Evolutionary conservation across 1,284 basidiomycete genomes (phyloP).

Genomic region (Leccinum variabile): DNA sequence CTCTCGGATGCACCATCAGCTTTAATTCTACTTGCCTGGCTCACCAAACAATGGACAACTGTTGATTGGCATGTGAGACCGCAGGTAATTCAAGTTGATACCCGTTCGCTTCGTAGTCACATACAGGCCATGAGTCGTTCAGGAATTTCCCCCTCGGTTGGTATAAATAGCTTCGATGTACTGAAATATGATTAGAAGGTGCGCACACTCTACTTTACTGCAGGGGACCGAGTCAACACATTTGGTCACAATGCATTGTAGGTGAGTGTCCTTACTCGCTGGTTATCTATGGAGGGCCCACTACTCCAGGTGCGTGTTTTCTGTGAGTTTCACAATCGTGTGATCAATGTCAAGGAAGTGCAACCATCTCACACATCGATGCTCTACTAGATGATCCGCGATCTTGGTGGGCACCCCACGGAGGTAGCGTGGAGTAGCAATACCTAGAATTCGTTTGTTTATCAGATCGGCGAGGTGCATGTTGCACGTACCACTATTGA

Average conservation of each 20-base stretch:
- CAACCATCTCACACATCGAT: not conserved
- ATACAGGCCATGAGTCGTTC: not conserved
- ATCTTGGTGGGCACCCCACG: not conserved
- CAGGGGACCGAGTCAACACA: not conserved
- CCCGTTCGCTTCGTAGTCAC: too few species aligned
- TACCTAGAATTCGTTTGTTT: not conserved
- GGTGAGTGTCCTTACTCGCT: too few species aligned
- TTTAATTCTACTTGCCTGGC: not conserved
- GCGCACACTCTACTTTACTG: not conserved
- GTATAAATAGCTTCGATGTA: too few species aligned
- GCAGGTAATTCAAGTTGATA: not conserved
- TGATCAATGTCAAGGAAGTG: not conserved
- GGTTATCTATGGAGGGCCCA: not conserved
- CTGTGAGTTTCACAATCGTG: not conserved
- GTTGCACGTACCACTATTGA: not conserved
- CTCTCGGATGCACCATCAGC: not conserved
- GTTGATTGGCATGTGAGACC: not conserved
- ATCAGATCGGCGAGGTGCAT: not conserved
- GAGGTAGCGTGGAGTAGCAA: not conserved
- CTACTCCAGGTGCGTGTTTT: not conserved
- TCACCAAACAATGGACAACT: not conserved
- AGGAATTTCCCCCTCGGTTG: not conserved
- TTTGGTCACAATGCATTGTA: too few species aligned
- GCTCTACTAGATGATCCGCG: not conserved
- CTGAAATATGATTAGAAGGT: conserved; percentile 2